These are phyloP conservation scores for Millerozyma miso DNA, from an alignment of 805 yeast species.

Conservation along the genomic window DNA sequence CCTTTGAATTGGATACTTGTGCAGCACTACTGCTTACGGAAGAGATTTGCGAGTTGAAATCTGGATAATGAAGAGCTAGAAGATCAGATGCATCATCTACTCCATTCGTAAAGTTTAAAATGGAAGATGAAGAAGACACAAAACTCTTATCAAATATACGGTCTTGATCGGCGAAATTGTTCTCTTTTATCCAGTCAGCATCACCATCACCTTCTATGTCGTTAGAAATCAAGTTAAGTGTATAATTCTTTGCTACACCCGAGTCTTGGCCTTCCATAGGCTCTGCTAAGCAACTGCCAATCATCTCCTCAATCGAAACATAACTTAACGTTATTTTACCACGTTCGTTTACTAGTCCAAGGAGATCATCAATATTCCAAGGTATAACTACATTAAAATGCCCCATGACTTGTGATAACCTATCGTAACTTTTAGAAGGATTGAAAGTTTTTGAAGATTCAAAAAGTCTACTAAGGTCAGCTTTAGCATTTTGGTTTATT, in stretches of 20 bases:
- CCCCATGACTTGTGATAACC: constrained; percentile 42
- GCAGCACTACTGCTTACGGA: neutral
- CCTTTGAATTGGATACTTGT: neutral
- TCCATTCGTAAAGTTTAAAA: neutral
- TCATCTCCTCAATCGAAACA: constrained; percentile 56
- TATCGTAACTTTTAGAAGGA: constrained; percentile 31
- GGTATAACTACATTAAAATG: constrained; percentile 47
- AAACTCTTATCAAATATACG: neutral
- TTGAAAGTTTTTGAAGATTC: constrained; percentile 9
- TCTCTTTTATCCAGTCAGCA: neutral
- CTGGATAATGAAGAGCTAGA: neutral
- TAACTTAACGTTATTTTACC: constrained; percentile 42
- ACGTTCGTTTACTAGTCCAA: constrained; percentile 46
- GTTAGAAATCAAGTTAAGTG: neutral
- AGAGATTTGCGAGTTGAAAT: neutral
- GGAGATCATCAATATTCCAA: constrained; percentile 54
- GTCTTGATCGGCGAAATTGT: neutral
- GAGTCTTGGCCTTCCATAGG: constrained; percentile 7
- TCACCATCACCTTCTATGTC: neutral
- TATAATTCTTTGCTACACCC: neutral
- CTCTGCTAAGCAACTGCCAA: constrained; percentile 57
- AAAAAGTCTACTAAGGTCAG: neutral
- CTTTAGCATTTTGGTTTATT: constrained; percentile 11
- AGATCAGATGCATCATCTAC: neutral
- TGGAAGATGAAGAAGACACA: neutral